Evolutionary conservation across 805 yeast species (phyloP), one percentile per base, ranked within the genome.

Genomic region (Helenozyma rhizophorensis): DNA sequence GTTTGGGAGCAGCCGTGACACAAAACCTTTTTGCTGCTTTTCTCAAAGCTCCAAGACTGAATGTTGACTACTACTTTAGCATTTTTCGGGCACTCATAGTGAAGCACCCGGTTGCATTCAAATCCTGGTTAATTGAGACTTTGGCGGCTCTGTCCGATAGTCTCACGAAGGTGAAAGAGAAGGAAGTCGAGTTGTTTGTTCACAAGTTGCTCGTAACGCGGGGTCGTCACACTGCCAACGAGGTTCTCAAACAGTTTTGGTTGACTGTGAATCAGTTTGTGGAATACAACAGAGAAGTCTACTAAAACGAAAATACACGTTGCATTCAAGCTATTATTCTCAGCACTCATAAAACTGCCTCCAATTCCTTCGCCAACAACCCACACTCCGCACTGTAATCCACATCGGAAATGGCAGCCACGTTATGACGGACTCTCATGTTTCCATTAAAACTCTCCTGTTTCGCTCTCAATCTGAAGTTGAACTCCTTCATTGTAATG

Each of bases 401-500:
- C 32, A 84, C 49, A 24, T 66, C 66, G 32, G 67, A 66, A 17
- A 81, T 44, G 11, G 72, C 69, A 30, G 76, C 64, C 3, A 76
- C 84, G 35, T 80, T 80, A 54, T 81, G 86, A 55, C 96, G 76
- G 12, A 85, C 77, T 56, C 90, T 74, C 19, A 75, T 72, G 28
- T 72, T 75, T 32, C 88, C 95, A 48, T 88, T 83, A 58, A 85
- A 93, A 40, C 73, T 77, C 51, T 93, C 97, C 50, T 77, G 84
- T 54, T 80, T 76, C 10, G 95, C 96, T 50, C 83, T 77, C 33
- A 89, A 56, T 58, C 94, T 76, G 59, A 93, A 82, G 22, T 72
- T 71, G 51, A 58, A 85, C 56, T 86, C 89, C 43, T 74, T 70
- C 73, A 83, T 83, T 34, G 76, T 74, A 16, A 64, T 54, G 21